Evolutionary conservation across 306 rosid species (phyloP), one percentile per base, ranked within the genome.

Genomic region (Begonia peltatifolia): DNA sequence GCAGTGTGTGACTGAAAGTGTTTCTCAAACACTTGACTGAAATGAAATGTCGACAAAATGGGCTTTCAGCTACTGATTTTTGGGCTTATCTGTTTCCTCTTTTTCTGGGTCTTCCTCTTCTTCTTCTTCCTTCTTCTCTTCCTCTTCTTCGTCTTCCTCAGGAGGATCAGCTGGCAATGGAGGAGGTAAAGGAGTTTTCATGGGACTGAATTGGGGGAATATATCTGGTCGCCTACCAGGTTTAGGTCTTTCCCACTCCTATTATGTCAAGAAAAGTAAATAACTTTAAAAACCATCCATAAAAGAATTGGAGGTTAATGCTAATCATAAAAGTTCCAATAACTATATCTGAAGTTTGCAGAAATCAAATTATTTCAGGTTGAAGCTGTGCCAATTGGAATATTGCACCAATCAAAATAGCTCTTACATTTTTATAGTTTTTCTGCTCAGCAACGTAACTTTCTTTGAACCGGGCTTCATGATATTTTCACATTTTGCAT

Each of bases 101-200:
- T 53, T 50, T 12, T 71, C 74, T 3, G 68, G 77, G 66, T 75
- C 63, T 57, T 71, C 63, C 54, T 71, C 68, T 47, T 76, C 74
- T 54, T 68, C 72, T 20, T 64, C 70, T 55, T 67, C 67, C 63
- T 68, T 67, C 61, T 72, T 68, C 16, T 73, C 78, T 49, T 73
- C 74, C 58, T 73, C 78, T 20, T 68, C 82, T 53, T 76, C 82
- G 9, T 76, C 82, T 64, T 76, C 82, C 41, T 76, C 82, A 0
- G 78, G 78, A 61, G 82, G 82, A 65, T 76, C 82, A 22, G 63
- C 68, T 6, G 82, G 82, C 78, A 76, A 50, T 38, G 82, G 82
- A 41, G 74, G 68, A 7, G 78, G 82, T 50, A 76, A 48, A 0
- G 78, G 78, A n/a, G 78, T 67, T 41, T 76, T 76, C 72, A 72